Base-by-base conservation (phyloP, 179 eudicot genomes). In the Heliamphora pulchella region DNA sequence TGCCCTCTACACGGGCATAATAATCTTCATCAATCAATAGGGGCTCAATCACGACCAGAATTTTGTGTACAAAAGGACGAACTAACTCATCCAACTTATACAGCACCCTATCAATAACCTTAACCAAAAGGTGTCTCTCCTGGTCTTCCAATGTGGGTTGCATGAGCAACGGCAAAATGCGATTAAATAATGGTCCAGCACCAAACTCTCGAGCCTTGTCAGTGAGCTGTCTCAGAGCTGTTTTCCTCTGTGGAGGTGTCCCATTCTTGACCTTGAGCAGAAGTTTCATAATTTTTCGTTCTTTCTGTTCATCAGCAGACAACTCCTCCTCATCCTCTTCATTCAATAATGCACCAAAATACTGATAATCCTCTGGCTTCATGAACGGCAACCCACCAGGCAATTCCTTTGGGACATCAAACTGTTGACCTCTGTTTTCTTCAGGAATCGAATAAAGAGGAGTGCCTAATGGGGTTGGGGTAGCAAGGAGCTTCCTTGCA, bases 1-100 rank as follows among this genome's bases (percentile, higher is more conserved):
- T 87, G 18, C 98, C 98, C 84, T 94, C 98, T 5, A 94, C 97
- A 89, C 98, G 98, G 22, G 98, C 98, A 86, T 93, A 94, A 69
- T 94, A 94, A 77, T 94, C 98, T 83, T 94, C 98, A 84, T 94
- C 97, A 79, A 94, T 94, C 79, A 94, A 84, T n/a, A 94, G 85
- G 5, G 97, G 98, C 84, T 94, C 98, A 83, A 94, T 94, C 71
- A 94, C 98, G 64, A 94, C 97, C 76, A 94, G 85, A 75, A 94
- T 94, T 77, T 94, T 94, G 89, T 94, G 97, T 13, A 94, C 82
- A 91, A 86, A 94, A n/a, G 98, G 98, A 9, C 97, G 93, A 64
- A 94, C 98, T 79, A 94, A 79, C 85, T 94, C 98, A 85, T 94
- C 98, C 76, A 94, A 84, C 91, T 91, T 94, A 58, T 93, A 94